A percentile compares a stretch with the other conserved stretches of the same genome.
Conservation (phyloP, 208 protist genomes). For the Angomonas deanei region DNA sequence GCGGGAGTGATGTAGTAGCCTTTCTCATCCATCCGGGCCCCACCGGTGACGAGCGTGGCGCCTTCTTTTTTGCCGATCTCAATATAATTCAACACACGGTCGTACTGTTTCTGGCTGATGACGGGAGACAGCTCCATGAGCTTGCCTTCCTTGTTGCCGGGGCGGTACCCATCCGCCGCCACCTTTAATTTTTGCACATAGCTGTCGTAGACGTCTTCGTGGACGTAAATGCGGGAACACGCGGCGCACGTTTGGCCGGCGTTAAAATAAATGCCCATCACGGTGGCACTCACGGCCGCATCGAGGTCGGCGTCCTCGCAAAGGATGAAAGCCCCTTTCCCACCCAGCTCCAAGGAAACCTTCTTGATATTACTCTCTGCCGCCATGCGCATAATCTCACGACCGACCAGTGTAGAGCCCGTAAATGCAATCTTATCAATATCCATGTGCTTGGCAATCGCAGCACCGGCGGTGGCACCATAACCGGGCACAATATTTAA, state of each 20-base stretch:
- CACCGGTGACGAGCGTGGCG: constrained; percentile 60
- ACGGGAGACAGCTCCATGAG: constrained; percentile 51
- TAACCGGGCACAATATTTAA: constrained; percentile 86
- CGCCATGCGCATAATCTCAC: constrained; percentile 55
- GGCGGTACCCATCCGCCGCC: constrained; percentile 32
- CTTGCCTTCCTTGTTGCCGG: constrained; percentile 46
- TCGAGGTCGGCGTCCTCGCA: constrained; percentile 78
- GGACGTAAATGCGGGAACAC: constrained; percentile 78
- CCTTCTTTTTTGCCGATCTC: constrained; percentile 67
- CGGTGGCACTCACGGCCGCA: constrained; percentile 46
- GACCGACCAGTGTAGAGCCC: constrained; percentile 69
- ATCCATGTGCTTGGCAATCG: constrained; percentile 54
- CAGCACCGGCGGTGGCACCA: constrained; percentile 65
- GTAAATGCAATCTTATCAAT: constrained; percentile 92
- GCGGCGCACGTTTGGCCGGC: constrained; percentile 82
- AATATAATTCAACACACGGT: constrained; percentile 74
- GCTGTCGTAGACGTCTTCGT: constrained; percentile 72
- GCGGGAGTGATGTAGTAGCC: constrained; percentile 87
- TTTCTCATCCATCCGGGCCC: constrained; percentile 27
- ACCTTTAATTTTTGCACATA: constrained; percentile 57
- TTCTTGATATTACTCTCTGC: constrained; percentile 73
- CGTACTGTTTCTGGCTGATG: constrained; percentile 61
- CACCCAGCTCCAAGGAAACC: constrained; percentile 86
- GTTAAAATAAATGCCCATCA: constrained; percentile 67
- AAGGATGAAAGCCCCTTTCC: constrained; percentile 89